phyloP scores from a whole-genome alignment of 1,139 yeast genomes.

The Geotrichum europaeum region DNA sequence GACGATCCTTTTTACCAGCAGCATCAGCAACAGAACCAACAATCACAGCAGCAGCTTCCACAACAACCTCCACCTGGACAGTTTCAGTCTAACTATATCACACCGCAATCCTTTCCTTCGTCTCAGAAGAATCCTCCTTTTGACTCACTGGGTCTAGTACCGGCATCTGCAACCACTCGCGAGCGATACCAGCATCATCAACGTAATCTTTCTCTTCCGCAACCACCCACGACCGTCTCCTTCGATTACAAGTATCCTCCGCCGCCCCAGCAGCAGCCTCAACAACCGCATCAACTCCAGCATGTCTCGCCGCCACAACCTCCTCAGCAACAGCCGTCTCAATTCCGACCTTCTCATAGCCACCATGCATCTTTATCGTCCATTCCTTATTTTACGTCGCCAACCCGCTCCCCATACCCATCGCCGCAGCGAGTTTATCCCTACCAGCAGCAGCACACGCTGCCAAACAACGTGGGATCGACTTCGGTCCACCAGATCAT shows the following conservation, averaged over 20 bases:
- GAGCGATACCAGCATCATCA: constrained; percentile 27
- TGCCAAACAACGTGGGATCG: constrained; percentile 17
- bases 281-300: constrained; percentile 18
- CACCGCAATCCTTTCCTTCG: neutral
- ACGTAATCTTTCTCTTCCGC: constrained; percentile 27
- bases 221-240: constrained; percentile 22
- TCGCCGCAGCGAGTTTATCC: constrained; percentile 11
- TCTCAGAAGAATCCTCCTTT: constrained; percentile 13
- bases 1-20: neutral
- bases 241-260: constrained; percentile 21
- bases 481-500: constrained; percentile 20
- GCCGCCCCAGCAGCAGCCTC: constrained; percentile 20
- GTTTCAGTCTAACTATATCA: neutral
- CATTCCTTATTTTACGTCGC: constrained; percentile 4
- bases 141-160: constrained; percentile 13
- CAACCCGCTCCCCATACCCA: constrained; percentile 8
- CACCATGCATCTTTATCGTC: constrained; percentile 19
- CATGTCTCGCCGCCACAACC: constrained; percentile 16
- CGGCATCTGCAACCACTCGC: constrained; percentile 12
- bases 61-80: neutral
- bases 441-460: constrained; percentile 4
- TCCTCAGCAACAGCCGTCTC: constrained; percentile 4
- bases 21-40: constrained; percentile 2
- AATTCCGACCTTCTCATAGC: constrained; percentile 17
- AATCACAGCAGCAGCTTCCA: neutral